Percentiles rank a stretch among this genome's conserved stretches.
These are phyloP conservation scores for Pyrenophora seminiperda DNA, from an alignment of 2,329 filamentous ascomycete species.

Conservation along the genomic window DNA sequence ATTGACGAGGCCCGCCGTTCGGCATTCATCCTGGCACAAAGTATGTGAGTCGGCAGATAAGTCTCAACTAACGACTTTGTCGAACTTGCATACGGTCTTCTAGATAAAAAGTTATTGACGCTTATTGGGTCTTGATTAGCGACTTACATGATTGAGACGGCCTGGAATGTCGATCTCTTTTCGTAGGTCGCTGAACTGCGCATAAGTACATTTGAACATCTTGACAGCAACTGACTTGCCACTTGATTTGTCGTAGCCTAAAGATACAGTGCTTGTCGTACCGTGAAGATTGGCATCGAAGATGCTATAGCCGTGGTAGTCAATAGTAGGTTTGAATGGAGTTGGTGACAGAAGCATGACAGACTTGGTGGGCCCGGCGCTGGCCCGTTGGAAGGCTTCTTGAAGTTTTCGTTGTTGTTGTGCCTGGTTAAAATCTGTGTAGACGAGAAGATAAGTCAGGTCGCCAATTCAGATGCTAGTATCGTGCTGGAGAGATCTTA, in stretches of 20 bases:
- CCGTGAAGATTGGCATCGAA: slow-evolving; percentile 10
- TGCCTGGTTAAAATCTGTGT: slow-evolving; percentile 4
- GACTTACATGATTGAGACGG: slow-evolving; percentile 6
- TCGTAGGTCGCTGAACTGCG: slow-evolving; percentile 5
- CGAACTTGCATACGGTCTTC: slow-evolving; percentile 2
- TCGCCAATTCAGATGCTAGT: slow-evolving; percentile 8
- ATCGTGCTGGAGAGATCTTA: slow-evolving; percentile 4
- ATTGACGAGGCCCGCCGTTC: slow-evolving; percentile 6
- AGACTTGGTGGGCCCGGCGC: not conserved
- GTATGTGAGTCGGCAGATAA: not conserved
- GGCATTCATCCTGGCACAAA: slow-evolving; percentile 5
- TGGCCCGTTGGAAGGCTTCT: slow-evolving; percentile 3
- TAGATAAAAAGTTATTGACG: not conserved
- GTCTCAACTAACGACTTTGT: slow-evolving; percentile 6
- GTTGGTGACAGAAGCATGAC: slow-evolving; percentile 7
- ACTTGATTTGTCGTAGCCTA: slow-evolving; percentile 8
- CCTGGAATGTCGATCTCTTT: slow-evolving; percentile 6
- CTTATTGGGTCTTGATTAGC: not conserved
- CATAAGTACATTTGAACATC: slow-evolving; percentile 6
- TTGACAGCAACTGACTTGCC: slow-evolving; percentile 12
- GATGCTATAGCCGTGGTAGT: slow-evolving; percentile 13
- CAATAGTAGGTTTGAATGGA: slow-evolving; percentile 6
- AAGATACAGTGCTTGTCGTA: slow-evolving; percentile 9
- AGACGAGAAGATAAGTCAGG: slow-evolving; percentile 9
- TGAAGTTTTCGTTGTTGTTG: slow-evolving; percentile 8